A percentile compares a stretch with the other conserved stretches of the same genome.
phyloP scores from a whole-genome alignment of 78 protist species.

The Capsaspora owczarzaki region DNA sequence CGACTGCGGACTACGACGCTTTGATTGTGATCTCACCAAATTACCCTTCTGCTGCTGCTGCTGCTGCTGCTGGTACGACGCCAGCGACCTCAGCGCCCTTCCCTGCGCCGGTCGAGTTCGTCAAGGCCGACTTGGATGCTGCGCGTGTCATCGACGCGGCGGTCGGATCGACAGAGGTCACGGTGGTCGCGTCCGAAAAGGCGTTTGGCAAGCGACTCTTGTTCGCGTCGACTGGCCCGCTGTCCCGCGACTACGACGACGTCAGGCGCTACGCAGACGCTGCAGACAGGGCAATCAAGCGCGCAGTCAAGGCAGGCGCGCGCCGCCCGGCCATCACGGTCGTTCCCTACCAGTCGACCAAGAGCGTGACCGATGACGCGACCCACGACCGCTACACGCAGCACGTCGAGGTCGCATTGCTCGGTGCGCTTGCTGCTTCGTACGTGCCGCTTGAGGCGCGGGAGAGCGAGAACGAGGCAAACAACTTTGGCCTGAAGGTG shows the following conservation, averaged over 20 bases:
- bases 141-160: no score
- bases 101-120: no score
- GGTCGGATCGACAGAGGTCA: no score
- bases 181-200: no score
- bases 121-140: no score
- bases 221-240: constrained; percentile 8
- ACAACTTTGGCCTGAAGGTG: no score
- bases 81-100: no score
- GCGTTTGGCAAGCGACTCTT: constrained; percentile 13
- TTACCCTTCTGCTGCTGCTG: no score
- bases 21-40: no score
- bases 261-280: constrained; percentile 8
- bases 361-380: not conserved
- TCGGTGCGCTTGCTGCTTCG: not conserved
- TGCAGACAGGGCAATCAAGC: not conserved
- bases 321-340: not conserved
- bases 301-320: constrained; percentile 7
- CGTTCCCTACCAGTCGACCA: not conserved
- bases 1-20: no score
- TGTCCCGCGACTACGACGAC: constrained; percentile 11
- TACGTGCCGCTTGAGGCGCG: not conserved
- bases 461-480: no score
- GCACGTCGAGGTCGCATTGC: not conserved
- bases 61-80: no score
- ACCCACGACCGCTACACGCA: not conserved